phyloP scores from a whole-genome alignment of 2,329 filamentous ascomycete genomes.

The Cryphonectria japonica region DNA sequence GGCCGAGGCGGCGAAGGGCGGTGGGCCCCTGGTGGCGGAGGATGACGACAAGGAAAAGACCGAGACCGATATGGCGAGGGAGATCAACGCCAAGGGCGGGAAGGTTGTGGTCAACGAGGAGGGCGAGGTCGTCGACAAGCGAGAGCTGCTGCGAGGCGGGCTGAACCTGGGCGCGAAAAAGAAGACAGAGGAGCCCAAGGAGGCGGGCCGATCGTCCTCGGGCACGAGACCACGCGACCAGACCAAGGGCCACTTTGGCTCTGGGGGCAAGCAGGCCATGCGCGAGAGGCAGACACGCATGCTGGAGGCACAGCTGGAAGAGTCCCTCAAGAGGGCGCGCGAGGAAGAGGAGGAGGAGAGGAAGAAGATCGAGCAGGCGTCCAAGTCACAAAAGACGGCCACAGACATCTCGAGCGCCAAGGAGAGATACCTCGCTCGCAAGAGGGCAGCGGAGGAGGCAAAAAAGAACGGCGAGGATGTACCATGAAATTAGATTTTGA shows the following conservation, averaged over 20 bases:
- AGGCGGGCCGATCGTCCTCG: conserved; percentile 37
- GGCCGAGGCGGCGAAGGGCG: conserved; percentile 54
- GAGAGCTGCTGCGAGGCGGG: conserved; percentile 76
- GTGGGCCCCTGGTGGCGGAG: conserved; percentile 37
- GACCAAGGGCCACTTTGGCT: conserved; percentile 45
- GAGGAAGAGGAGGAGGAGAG: conserved; percentile 70
- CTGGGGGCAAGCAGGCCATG: conserved; percentile 66
- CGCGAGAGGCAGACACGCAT: conserved; percentile 77
- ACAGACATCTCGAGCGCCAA: conserved; percentile 76
- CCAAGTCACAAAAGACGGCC: conserved; percentile 79
- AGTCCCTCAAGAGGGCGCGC: conserved; percentile 70
- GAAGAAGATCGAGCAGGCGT: conserved; percentile 63
- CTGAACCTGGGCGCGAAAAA: conserved; percentile 73
- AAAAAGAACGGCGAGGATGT: conserved; percentile 53
- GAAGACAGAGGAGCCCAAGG: conserved; percentile 48
- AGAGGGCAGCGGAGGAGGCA: conserved; percentile 72
- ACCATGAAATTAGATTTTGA: conserved; percentile 21
- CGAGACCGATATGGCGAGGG: conserved; percentile 67
- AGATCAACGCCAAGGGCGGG: conserved; percentile 66
- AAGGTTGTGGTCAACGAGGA: conserved; percentile 77
- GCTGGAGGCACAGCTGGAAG: conserved; percentile 77
- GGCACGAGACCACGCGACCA: conserved; percentile 36
- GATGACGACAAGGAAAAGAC: conserved; percentile 53
- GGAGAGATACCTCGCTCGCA: conserved; percentile 79
- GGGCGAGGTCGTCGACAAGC: conserved; percentile 80